A percentile compares a stretch with the other conserved stretches of the same genome.
Evolutionary conservation across 2,329 filamentous ascomycete species (phyloP).

Genomic region (Claviceps digitariae): DNA sequence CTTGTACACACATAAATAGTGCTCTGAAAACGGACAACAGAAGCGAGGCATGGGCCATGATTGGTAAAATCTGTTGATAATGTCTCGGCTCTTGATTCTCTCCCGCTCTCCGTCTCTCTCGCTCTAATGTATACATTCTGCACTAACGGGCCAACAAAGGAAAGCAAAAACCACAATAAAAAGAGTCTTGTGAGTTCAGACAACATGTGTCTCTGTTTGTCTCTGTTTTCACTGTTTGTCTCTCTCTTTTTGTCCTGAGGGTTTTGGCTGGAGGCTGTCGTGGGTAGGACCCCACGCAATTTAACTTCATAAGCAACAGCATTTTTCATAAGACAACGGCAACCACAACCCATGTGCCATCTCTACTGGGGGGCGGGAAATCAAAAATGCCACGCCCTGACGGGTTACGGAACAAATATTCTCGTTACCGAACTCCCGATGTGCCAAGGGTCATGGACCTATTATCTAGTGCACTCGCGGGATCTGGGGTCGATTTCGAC

Average conservation of each 20-base stretch:
- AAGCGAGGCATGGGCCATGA: background rate
- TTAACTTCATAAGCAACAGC: background rate
- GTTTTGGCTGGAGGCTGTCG: too few relatives aligned
- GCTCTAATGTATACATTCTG: too few relatives aligned
- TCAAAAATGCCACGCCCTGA: background rate
- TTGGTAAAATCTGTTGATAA: background rate
- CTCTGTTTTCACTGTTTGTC: background rate
- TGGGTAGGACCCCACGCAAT: background rate
- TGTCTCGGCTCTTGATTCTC: slow-evolving; percentile 1
- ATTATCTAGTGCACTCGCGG: background rate
- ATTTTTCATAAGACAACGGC: background rate
- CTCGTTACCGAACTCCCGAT: background rate
- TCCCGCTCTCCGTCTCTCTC: too few relatives aligned
- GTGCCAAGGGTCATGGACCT: background rate
- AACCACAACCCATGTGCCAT: background rate
- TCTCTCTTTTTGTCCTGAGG: background rate
- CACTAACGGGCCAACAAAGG: background rate
- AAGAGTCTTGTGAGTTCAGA: background rate
- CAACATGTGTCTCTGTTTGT: background rate
- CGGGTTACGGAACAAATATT: background rate
- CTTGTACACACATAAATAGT: background rate
- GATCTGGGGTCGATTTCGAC: background rate
- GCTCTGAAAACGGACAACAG: background rate
- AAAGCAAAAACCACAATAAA: background rate
- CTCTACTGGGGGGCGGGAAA: background rate